Conservation (phyloP, 768 basidiomycete species). For the Heimioporus sp. region DNA sequence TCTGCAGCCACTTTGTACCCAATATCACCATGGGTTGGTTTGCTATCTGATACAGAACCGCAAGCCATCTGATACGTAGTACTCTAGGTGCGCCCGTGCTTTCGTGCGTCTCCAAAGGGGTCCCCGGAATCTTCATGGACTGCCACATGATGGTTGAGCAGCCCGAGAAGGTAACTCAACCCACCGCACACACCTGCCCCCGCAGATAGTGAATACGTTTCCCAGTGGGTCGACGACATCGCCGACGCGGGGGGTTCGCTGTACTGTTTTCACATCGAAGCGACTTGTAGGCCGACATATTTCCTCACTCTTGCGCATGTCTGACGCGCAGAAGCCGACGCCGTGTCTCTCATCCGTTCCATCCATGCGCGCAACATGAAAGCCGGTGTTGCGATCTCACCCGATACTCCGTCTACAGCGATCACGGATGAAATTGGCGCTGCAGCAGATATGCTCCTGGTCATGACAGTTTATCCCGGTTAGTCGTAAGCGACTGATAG, state of each 20-base stretch:
- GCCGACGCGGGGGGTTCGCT: conserved; percentile 93
- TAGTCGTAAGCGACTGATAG: conserved; percentile 1
- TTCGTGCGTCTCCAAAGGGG: conserved; percentile 76
- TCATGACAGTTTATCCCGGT: conserved; percentile 98
- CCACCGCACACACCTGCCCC: not conserved
- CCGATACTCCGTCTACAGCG: conserved; percentile 84
- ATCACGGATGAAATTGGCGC: conserved; percentile 85
- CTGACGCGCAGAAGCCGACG: conserved; percentile 49
- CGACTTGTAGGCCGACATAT: conserved; percentile 59
- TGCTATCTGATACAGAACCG: not conserved
- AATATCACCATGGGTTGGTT: conserved; percentile 94
- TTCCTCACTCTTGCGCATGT: conserved; percentile 11
- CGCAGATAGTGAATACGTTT: not conserved
- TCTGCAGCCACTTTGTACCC: conserved; percentile 87
- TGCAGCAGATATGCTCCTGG: conserved; percentile 90
- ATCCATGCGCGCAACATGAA: conserved; percentile 88
- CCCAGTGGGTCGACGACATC: conserved; percentile 93
- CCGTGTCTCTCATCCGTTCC: conserved; percentile 69
- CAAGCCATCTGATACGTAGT: conserved; percentile 9
- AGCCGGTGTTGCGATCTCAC: conserved; percentile 95
- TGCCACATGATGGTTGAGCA: conserved; percentile 99
- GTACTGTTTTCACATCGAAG: conserved; percentile 97
- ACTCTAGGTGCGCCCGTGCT: conserved; percentile 81
- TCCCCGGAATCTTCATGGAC: conserved; percentile 98
- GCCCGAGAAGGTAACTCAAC: conserved; percentile 72